Evolutionary conservation across 1,284 basidiomycete species (phyloP), one percentile per base, ranked within the genome.

Genomic region (Sporisorium graminicola): DNA sequence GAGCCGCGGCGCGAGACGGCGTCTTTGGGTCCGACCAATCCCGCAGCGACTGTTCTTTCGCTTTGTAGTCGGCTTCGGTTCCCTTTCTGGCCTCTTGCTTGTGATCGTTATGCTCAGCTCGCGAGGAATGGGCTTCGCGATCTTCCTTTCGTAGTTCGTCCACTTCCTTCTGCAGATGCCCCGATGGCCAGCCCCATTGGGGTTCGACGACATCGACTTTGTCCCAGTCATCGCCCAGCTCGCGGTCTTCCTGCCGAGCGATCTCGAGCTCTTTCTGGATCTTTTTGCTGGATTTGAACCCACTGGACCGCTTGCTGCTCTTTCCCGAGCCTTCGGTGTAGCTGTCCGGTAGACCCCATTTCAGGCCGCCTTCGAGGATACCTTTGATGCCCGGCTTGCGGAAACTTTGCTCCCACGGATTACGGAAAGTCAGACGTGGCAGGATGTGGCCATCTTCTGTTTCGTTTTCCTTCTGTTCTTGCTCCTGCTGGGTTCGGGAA

Each of bases 281-380:
- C 56, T 69, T 74, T 40, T 58, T 67, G 24, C 51, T 51, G 24
- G 61, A 66, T 47, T 65, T 56, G 59, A 62, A 68, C 29, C 64
- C 65, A 31, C 58, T 55, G n/a, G 65, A 44, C 4, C 61, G 47
- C 13, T 58, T 56, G 13, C 29, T n/a, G 0, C 44, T 46, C 35
- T 59, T 53, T 0, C 68, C 65, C 1, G 60, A 65, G 6, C 78
- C 78, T 51, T 81, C 78, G 5, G 49, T 58, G 37, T 81, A 80
- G 50, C 68, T 79, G 27, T 68, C 65, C 1, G 79, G 79, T n/a
- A 81, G 42, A 35, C 79, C 79, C 79, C 79, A 81, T 50, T 78
- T 72, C n/a, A 81, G 57, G 1, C 78, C 78, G 18, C 78, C 77
- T n/a, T 47, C 44, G n/a, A 74, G 54, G n/a, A 74, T 40, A 6